Conservation (phyloP, 306 rosid genomes). For the Inga leiocalycina region DNA sequence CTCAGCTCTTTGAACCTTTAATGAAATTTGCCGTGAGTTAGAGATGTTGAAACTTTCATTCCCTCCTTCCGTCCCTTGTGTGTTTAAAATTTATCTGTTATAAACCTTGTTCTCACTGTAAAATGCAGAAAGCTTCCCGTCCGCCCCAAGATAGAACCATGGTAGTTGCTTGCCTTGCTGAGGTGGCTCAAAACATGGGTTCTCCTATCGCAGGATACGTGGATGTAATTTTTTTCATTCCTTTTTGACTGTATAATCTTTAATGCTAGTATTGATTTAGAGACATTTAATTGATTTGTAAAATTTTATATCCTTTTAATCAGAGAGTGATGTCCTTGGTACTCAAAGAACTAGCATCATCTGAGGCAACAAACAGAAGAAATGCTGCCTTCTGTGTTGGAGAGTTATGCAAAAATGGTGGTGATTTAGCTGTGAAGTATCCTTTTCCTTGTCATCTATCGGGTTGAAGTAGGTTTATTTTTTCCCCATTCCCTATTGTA, state of each 20-base stretch:
- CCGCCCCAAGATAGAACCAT: constrained; percentile 94
- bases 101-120: constrained; percentile 37
- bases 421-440: constrained; percentile 83
- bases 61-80: neutral
- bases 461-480: constrained; percentile 2
- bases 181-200: constrained; percentile 99
- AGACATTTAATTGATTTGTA: constrained; percentile 33
- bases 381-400: constrained; percentile 99
- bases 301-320: constrained; percentile 35
- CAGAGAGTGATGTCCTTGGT: constrained; percentile 91
- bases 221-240: constrained; percentile 60
- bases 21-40: constrained; percentile 87
- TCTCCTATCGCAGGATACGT: constrained; percentile 85
- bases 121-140: constrained; percentile 82
- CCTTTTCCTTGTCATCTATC: constrained; percentile 41
- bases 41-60: constrained; percentile 5
- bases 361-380: constrained; percentile 93
- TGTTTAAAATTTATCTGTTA: constrained; percentile 30
- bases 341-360: constrained; percentile 81
- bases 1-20: constrained; percentile 79
- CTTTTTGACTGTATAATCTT: constrained; percentile 8
- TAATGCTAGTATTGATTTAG: neutral
- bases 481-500: constrained; percentile 19
- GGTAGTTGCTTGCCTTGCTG: constrained; percentile 99
- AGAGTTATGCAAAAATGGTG: constrained; percentile 94